Base-by-base conservation (phyloP, 306 rosid genomes). In the Albizia julibrissin region DNA sequence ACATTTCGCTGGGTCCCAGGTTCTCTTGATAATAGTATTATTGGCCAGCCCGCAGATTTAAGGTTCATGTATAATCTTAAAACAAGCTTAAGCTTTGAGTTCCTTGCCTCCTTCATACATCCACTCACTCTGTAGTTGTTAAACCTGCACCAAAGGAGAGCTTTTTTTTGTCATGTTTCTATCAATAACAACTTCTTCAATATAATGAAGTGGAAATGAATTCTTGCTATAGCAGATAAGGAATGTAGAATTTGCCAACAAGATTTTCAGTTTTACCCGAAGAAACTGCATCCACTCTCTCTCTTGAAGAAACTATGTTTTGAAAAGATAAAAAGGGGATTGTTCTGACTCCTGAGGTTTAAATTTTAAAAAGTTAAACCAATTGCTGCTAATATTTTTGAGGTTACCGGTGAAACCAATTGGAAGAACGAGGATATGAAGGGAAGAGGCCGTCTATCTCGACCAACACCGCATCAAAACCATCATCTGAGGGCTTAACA, bases 381-480 rank as follows among this genome's bases (percentile, higher is more conserved):
- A 37, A 37, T 37, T 37, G 8, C 16, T 68, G 49, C 16, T 18
- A 68, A 39, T 39, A 47, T 3, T 37, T n/a, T 21, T 40, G 31
- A 64, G 40, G 44, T 75, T 84, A 94, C 74, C 66, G 43, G 68
- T 37, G 40, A 37, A 37, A 37, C 40, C 40, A 37, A 37, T 6
- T 37, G 40, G 40, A 44, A 58, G 82, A 21, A 15, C 33, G 76
- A 64, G 79, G 81, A 54, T 79, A 69, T 44, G 83, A 59, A 72
- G 89, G 80, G 29, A 87, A 84, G 86, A 90, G 72, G 85, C 87
- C 93, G 82, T 94, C 98, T 64, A 91, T 83, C 81, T 94, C 97
- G 47, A 94, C 74, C 89, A 94, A 81, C 76, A 92, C 89, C 7
- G 84, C 87, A 79, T 87, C 97, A 76, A 79, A 86, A 71, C 88